These are phyloP conservation scores for Leptographium radiaticola DNA, from an alignment of 2,329 filamentous ascomycete species.

Conservation along the genomic window DNA sequence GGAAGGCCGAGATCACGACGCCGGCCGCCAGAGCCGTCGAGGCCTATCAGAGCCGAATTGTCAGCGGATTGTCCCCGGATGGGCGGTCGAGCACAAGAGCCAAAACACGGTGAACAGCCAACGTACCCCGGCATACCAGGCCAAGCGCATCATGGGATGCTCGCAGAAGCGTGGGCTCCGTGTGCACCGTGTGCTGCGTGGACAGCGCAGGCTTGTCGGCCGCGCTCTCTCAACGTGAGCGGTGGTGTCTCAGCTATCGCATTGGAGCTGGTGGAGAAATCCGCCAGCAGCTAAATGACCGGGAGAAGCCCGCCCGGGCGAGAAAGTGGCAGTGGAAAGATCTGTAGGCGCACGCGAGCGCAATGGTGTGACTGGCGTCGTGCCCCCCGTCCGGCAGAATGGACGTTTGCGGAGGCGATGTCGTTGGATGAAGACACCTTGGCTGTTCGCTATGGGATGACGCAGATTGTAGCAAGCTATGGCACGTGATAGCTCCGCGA, in stretches of 20 bases:
- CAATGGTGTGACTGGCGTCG: neutral
- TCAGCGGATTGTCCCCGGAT: neutral
- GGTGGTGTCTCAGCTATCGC: neutral
- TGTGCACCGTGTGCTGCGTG: neutral
- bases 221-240: neutral
- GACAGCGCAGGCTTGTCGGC: neutral
- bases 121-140: constrained; percentile 48
- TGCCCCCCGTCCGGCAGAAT: neutral
- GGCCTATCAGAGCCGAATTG: constrained; percentile 32
- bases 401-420: neutral
- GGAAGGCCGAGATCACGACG: constrained; percentile 81
- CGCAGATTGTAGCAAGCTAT: neutral
- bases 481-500: neutral
- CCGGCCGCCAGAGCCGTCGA: constrained; percentile 74
- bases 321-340: neutral
- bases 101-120: neutral
- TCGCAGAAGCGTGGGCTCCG: neutral
- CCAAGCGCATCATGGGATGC: constrained; percentile 38
- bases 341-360: neutral
- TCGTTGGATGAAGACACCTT: constrained; percentile 3
- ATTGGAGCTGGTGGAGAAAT: neutral
- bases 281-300: neutral
- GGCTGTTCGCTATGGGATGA: constrained; percentile 2
- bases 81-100: no score
- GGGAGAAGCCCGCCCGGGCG: neutral